These are phyloP conservation scores for Auricularia cornea DNA, from an alignment of 768 basidiomycete genomes.

Conservation along the genomic window DNA sequence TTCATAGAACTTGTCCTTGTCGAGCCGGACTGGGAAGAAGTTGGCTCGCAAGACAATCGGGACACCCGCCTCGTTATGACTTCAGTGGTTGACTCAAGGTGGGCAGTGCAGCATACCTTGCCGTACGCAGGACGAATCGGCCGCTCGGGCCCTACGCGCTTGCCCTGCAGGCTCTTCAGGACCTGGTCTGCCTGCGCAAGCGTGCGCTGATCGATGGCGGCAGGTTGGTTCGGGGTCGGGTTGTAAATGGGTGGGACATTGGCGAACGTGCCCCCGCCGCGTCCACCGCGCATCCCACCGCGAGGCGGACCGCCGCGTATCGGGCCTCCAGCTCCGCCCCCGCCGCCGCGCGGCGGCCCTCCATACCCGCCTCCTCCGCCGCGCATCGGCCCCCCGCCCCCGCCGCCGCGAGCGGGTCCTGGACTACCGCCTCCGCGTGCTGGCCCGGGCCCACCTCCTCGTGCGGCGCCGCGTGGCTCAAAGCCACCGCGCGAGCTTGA, in stretches of 20 bases:
- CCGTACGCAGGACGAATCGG: slow-evolving; percentile 55
- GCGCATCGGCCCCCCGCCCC: too few species aligned
- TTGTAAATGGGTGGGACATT: slow-evolving; percentile 46
- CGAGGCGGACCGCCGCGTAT: too few species aligned
- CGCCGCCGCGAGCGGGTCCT: too few species aligned
- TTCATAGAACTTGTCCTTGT: slow-evolving; percentile 42
- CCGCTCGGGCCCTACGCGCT: slow-evolving; percentile 15
- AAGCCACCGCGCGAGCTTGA: background rate
- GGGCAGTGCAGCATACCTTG: slow-evolving; percentile 19
- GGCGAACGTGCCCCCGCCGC: slow-evolving; percentile 24
- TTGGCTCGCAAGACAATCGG: slow-evolving; percentile 49
- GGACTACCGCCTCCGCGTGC: slow-evolving; percentile 8
- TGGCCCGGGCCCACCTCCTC: background rate
- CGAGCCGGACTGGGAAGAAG: slow-evolving; percentile 44
- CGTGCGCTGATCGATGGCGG: slow-evolving; percentile 29
- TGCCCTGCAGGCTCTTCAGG: background rate
- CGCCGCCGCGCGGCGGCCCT: too few species aligned
- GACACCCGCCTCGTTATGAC: slow-evolving; percentile 29
- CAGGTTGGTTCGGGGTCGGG: slow-evolving; percentile 32
- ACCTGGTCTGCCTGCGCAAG: slow-evolving; percentile 18
- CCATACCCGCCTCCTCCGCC: slow-evolving; percentile 8
- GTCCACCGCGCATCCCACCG: background rate
- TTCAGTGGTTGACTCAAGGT: too few species aligned
- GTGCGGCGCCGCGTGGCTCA: background rate
- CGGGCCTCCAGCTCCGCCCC: too few species aligned